Conservation (phyloP, 495 filamentous ascomycete species). For the Penicillium mononematosum region DNA sequence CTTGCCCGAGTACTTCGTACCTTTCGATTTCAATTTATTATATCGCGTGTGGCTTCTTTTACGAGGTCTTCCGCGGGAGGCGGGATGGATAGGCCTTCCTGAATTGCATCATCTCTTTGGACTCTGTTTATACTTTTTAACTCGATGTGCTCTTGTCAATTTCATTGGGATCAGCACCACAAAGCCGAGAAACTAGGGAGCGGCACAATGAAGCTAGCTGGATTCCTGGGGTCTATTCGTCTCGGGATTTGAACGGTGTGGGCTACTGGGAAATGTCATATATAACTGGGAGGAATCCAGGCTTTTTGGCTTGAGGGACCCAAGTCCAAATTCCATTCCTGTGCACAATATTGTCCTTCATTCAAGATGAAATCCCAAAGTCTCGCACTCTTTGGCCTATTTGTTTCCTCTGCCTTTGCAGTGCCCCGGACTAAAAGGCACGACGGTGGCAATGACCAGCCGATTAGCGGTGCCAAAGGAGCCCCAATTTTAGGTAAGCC, state of each 20-base stretch:
- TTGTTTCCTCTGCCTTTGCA: slow-evolving; percentile 25
- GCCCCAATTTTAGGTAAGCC: slow-evolving; percentile 53
- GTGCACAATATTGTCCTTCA: neutral
- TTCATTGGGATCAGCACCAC: slow-evolving; percentile 1
- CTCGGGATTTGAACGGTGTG: neutral
- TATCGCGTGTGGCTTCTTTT: neutral
- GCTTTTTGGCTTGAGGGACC: neutral
- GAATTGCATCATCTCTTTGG: slow-evolving; percentile 11
- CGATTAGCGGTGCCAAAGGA: slow-evolving; percentile 55
- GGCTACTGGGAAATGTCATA: slow-evolving; percentile 1
- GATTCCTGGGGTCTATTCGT: neutral
- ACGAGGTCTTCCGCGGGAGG: slow-evolving; percentile 3
- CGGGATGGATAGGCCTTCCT: slow-evolving; percentile 1
- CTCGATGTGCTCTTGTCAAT: neutral
- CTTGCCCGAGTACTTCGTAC: neutral
- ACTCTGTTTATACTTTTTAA: slow-evolving; percentile 1
- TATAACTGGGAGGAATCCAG: neutral
- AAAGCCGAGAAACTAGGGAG: neutral
- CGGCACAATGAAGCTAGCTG: neutral
- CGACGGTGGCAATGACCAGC: slow-evolving; percentile 50
- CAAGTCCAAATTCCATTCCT: neutral
- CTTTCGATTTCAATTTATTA: too few relatives aligned
- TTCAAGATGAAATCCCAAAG: slow-evolving; percentile 24
- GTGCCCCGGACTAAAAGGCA: slow-evolving; percentile 29
- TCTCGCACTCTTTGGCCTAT: slow-evolving; percentile 17